Base-by-base conservation (phyloP, 306 rosid species). In the Castanospermum australe region DNA sequence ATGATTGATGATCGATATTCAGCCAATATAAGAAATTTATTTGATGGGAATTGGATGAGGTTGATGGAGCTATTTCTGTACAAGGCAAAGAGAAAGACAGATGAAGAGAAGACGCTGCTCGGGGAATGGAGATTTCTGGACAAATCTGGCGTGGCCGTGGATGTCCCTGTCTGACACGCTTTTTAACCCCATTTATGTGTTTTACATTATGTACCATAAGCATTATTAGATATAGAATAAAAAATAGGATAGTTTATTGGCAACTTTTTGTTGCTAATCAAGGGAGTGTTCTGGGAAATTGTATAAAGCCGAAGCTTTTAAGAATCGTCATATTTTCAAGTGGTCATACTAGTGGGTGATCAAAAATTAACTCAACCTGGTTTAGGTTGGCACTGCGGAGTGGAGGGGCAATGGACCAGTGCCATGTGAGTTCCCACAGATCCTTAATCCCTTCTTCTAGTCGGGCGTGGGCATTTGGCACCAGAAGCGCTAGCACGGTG, bases 1-100 rank as follows among this genome's bases (percentile, higher is more conserved):
- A 91, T 91, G 77, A 80, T 41, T 81, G 84, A 64, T 50, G 67
- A 67, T 67, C 45, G 67, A 10, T 10, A 64, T 30, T 36, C 18
- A 36, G 38, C 21, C 35, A 63, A 8, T 35, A 12, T 0, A 39
- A 24, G 74, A 45, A 62, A 42, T 41, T 25, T 75, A 32, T 51
- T 12, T 39, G 51, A 22, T 17, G 62, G 8, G 33, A 64, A 50
- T 25, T 62, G 80, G 76, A 68, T 68, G 86, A 65, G 21, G 66
- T 21, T 42, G 55, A 69, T 20, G 67, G 48, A 3, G 52, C 54
- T 45, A 22, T 17, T 14, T 25, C 30, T 42, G 28, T 20, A 18
- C 0, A 24, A 76, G 48, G 14, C 66, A 50, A 71, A 41, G 69
- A 61, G 67, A 61, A 1, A 7, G 24, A 41, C 32, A 38, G 12